phyloP scores from a whole-genome alignment of 2,329 filamentous ascomycete species.

The Emmonsiellopsis sp. region DNA sequence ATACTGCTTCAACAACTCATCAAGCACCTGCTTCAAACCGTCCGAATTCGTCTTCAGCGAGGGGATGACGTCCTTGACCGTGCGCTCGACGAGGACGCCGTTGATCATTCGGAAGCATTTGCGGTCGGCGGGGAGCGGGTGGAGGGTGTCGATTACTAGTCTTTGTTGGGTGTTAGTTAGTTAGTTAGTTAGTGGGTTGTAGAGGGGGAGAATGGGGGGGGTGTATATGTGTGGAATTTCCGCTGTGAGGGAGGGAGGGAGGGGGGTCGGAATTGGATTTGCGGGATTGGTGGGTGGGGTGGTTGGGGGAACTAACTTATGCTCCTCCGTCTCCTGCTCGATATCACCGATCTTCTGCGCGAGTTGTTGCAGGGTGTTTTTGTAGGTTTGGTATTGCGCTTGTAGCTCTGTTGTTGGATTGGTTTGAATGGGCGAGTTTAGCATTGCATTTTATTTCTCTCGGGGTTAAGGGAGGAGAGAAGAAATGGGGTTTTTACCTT shows the following conservation, averaged over 20 bases:
- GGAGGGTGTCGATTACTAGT: constrained; percentile 85
- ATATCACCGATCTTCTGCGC: constrained; percentile 96
- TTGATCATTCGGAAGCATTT: constrained; percentile 99
- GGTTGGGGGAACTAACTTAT: constrained; percentile 60
- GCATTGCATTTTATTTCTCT: background rate
- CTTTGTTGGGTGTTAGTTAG: constrained; percentile 36
- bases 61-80: constrained; percentile 84
- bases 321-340: constrained; percentile 93
- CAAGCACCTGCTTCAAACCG: constrained; percentile 84
- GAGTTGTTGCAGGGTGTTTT: constrained; percentile 73
- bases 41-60: constrained; percentile 89
- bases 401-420: constrained; percentile 42
- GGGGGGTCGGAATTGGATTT: constrained; percentile 1
- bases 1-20: constrained; percentile 94
- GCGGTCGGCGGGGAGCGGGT: constrained; percentile 70
- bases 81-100: constrained; percentile 87
- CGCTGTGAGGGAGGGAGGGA: background rate
- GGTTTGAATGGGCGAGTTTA: no score
- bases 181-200: constrained; percentile 7
- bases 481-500: constrained; percentile 20
- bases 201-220: background rate
- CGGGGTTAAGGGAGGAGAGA: no score
- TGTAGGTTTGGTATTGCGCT: constrained; percentile 45
- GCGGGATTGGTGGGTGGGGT: no score
- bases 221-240: no score